These are phyloP conservation scores for Saturnispora besseyi DNA, from an alignment of 805 yeast species.

Conservation along the genomic window DNA sequence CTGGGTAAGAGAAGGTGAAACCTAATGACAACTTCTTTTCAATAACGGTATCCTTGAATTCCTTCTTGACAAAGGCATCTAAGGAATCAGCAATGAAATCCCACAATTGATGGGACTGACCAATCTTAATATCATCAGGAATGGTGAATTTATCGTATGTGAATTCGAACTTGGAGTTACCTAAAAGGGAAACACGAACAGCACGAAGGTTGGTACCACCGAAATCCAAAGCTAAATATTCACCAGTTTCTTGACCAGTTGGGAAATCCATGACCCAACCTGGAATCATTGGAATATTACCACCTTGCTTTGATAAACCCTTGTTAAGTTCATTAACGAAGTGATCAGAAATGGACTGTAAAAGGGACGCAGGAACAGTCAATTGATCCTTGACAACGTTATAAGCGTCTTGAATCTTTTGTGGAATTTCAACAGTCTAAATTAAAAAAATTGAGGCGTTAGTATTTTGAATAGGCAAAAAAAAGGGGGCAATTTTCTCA, in stretches of 20 bases:
- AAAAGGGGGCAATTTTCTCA: too few species aligned
- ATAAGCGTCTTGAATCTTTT: conserved; percentile 25
- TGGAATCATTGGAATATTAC: conserved; percentile 93
- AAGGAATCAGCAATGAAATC: conserved; percentile 79
- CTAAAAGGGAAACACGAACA: conserved; percentile 75
- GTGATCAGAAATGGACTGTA: conserved; percentile 61
- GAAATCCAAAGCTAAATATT: conserved; percentile 85
- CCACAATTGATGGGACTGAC: conserved; percentile 69
- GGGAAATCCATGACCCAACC: conserved; percentile 95
- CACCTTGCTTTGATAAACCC: conserved; percentile 69
- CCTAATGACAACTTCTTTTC: conserved; percentile 67
- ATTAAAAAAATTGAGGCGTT: not conserved
- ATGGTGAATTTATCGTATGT: conserved; percentile 78
- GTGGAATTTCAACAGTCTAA: conserved; percentile 6
- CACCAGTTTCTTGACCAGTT: conserved; percentile 84
- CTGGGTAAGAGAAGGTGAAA: conserved; percentile 92
- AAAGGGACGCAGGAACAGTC: conserved; percentile 49
- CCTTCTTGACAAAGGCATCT: conserved; percentile 50
- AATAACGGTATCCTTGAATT: conserved; percentile 54
- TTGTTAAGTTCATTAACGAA: conserved; percentile 73
- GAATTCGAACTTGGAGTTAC: conserved; percentile 77
- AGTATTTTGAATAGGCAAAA: not conserved
- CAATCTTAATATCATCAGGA: conserved; percentile 72
- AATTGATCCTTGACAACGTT: conserved; percentile 50
- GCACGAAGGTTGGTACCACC: conserved; percentile 97